A percentile compares a stretch with the other conserved stretches of the same genome.
Evolutionary conservation across 106 monocot genomes (phyloP).

Genomic region (Dioscorea dumetorum): DNA sequence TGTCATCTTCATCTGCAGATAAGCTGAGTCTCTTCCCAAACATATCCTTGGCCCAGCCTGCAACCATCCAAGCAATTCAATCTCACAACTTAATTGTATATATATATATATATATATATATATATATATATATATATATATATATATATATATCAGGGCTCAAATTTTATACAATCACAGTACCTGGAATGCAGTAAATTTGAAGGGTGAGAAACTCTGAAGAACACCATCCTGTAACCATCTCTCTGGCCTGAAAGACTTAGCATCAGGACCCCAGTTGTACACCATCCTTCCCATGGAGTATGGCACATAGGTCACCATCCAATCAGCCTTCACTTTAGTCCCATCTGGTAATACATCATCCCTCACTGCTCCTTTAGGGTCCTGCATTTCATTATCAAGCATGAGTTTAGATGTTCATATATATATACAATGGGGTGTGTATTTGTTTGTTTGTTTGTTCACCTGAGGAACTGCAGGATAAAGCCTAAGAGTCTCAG

Average conservation of each 20-base stretch:
- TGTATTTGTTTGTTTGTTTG: not conserved
- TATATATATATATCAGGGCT: too few species aligned
- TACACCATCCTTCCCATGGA: slow-evolving; percentile 91
- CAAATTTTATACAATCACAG: not conserved
- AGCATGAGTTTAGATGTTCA: not conserved
- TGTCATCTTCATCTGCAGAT: slow-evolving; percentile 92
- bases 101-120: too few species aligned
- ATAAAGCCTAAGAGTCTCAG: slow-evolving; percentile 78
- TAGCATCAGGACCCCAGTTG: slow-evolving; percentile 76
- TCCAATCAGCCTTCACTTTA: slow-evolving; percentile 48
- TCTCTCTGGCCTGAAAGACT: slow-evolving; percentile 61
- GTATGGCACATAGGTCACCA: slow-evolving; percentile 78
- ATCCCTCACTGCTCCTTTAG: slow-evolving; percentile 69
- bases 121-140: too few species aligned
- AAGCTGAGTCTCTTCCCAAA: slow-evolving; percentile 89
- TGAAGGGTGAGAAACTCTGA: slow-evolving; percentile 69
- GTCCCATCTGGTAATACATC: slow-evolving; percentile 92
- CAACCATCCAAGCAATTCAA: not conserved
- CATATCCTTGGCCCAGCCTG: slow-evolving; percentile 92
- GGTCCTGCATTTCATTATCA: slow-evolving; percentile 35
- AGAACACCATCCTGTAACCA: slow-evolving; percentile 66
- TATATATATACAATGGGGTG: too few species aligned
- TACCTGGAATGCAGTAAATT: slow-evolving; percentile 94
- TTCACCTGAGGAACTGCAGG: slow-evolving; percentile 90
- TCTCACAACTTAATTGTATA: not conserved